A percentile compares a stretch with the other conserved stretches of the same genome.
Evolutionary conservation across 106 monocot species (phyloP).

Genomic region (Allium cepa): DNA sequence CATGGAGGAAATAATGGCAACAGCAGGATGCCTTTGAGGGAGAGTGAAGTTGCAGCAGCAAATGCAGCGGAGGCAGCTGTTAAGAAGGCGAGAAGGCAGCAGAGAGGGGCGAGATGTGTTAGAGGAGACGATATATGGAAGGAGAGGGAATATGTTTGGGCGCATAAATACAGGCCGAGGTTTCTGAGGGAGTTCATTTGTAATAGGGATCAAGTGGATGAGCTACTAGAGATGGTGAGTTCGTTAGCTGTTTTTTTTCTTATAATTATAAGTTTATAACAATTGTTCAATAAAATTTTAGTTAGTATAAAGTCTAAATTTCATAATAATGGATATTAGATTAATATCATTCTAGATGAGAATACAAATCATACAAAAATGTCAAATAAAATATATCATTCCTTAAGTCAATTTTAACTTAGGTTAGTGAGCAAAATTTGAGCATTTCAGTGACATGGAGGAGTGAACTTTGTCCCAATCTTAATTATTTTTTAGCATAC

Average conservation of each 20-base stretch:
- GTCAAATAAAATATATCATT: too few species aligned
- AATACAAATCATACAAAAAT: too few species aligned
- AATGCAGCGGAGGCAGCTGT: neutral
- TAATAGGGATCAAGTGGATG: constrained; percentile 13
- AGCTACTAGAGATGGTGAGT: constrained; percentile 22
- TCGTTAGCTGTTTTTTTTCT: neutral
- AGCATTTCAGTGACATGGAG: too few species aligned
- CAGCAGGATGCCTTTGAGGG: constrained; percentile 24
- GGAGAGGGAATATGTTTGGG: constrained; percentile 30
- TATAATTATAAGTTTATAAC: neutral
- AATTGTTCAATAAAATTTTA: neutral
- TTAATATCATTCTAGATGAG: too few species aligned
- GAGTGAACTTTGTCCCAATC: too few species aligned
- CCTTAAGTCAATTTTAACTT: too few species aligned
- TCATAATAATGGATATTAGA: neutral
- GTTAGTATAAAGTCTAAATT: neutral
- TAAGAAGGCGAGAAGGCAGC: too few species aligned
- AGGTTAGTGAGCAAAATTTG: too few species aligned
- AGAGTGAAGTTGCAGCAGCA: constrained; percentile 9
- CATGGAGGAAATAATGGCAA: neutral
- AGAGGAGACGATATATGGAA: constrained; percentile 15
- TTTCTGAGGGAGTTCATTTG: constrained; percentile 31
- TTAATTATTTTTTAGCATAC: too few species aligned
- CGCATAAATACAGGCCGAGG: constrained; percentile 30
- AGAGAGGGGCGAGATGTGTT: constrained; percentile 10